Conservation (phyloP, 2,329 filamentous ascomycete species). For the Cordyceps cateniannulata region DNA sequence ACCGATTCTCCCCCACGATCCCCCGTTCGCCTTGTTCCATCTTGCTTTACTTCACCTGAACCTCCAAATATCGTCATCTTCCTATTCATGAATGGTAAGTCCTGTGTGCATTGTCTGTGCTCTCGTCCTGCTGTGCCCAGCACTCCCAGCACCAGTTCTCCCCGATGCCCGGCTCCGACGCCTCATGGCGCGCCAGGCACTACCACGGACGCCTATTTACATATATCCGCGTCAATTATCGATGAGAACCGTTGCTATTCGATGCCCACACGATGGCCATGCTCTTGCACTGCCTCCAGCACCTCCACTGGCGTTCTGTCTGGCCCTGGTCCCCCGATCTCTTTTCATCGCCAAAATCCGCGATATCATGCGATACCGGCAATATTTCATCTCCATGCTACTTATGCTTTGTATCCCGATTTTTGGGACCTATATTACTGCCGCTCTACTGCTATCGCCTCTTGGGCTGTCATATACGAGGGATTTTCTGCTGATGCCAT, state of each 20-base stretch:
- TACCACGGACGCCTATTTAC: not conserved
- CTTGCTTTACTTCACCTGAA: constrained; percentile 18
- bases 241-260: not conserved
- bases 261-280: not conserved
- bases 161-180: not conserved
- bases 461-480: not conserved
- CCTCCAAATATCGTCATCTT: constrained; percentile 30
- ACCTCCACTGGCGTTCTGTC: not conserved
- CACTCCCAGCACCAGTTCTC: constrained; percentile 21
- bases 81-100: constrained; percentile 49
- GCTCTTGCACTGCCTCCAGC: not conserved
- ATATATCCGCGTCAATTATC: not conserved
- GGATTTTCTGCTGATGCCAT: constrained; percentile 29
- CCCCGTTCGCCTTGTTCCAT: not conserved
- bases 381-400: constrained; percentile 3
- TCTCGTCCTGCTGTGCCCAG: constrained; percentile 17
- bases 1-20: constrained; percentile 9
- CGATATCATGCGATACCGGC: not conserved
- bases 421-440: not conserved
- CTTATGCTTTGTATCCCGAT: not conserved
- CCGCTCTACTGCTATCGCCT: not conserved
- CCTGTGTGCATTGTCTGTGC: constrained; percentile 19
- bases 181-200: not conserved
- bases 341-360: constrained; percentile 1
- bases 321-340: not conserved